Evolutionary conservation across 768 basidiomycete species (phyloP).

Genomic region (Mycena amicta): DNA sequence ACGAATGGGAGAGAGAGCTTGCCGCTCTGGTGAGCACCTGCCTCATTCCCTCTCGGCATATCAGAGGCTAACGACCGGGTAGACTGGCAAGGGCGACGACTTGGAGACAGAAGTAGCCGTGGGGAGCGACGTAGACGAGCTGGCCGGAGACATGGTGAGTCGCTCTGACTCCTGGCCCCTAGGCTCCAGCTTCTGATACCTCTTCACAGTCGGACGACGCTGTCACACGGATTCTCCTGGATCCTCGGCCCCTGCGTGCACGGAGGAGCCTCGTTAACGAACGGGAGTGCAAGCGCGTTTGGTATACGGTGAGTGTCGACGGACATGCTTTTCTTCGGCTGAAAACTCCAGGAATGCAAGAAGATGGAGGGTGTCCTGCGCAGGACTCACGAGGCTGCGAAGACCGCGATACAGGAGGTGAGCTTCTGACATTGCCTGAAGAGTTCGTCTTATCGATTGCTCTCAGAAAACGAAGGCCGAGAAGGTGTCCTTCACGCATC

Average conservation of each 20-base stretch:
- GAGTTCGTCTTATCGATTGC: not conserved
- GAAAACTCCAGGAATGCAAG: not conserved
- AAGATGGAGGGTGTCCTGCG: not conserved
- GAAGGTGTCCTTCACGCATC: not conserved
- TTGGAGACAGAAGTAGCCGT: not conserved
- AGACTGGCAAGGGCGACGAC: not conserved
- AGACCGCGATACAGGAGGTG: not conserved
- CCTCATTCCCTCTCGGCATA: not conserved
- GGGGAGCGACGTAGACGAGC: no score
- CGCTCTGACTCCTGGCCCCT: not conserved
- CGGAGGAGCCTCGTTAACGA: not conserved
- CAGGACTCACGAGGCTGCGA: not conserved
- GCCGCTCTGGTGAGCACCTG: not conserved
- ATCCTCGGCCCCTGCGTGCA: not conserved
- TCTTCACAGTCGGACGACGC: not conserved
- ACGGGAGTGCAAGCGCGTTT: not conserved
- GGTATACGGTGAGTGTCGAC: not conserved
- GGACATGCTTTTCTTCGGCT: not conserved
- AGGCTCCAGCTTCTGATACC: not conserved
- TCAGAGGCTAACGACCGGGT: not conserved
- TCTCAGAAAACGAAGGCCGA: not conserved
- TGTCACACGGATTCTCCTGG: not conserved
- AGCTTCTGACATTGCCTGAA: not conserved
- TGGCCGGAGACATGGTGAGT: no score
- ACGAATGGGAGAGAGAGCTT: not conserved